These are phyloP conservation scores for Davidsoniella virescens DNA, from an alignment of 2,329 filamentous ascomycete genomes.

Conservation along the genomic window DNA sequence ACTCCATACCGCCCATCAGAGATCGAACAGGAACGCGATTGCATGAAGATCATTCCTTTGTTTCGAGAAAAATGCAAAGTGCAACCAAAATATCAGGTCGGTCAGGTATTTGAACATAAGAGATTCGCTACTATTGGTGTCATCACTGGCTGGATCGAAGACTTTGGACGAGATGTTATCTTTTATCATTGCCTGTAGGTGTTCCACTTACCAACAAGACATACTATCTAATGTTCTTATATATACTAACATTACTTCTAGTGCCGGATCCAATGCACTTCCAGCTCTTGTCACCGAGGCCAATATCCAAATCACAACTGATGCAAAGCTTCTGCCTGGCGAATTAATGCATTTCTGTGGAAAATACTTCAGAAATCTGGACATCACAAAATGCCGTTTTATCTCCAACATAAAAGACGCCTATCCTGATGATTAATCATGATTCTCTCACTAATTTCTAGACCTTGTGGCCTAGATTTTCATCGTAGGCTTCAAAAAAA, in stretches of 20 bases:
- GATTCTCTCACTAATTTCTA: background rate
- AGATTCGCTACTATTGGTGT: slow-evolving; percentile 67
- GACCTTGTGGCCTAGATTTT: background rate
- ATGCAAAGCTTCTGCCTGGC: slow-evolving; percentile 31
- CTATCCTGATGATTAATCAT: slow-evolving; percentile 62
- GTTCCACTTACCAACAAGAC: background rate
- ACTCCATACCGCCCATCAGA: slow-evolving; percentile 17
- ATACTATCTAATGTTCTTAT: background rate
- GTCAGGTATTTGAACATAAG: slow-evolving; percentile 70
- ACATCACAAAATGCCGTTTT: slow-evolving; percentile 48
- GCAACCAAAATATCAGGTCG: slow-evolving; percentile 29
- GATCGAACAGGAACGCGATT: slow-evolving; percentile 20
- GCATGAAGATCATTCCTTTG: slow-evolving; percentile 25
- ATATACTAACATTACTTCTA: background rate
- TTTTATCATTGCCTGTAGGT: slow-evolving; percentile 84
- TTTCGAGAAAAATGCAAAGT: background rate
- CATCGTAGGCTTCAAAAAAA: background rate
- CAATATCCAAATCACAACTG: slow-evolving; percentile 52
- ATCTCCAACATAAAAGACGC: slow-evolving; percentile 67
- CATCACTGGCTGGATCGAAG: slow-evolving; percentile 72
- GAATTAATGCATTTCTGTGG: slow-evolving; percentile 56
- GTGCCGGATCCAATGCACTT: slow-evolving; percentile 7
- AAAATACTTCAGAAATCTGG: slow-evolving; percentile 78
- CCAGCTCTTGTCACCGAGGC: slow-evolving; percentile 37
- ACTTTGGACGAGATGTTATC: background rate